phyloP scores from a whole-genome alignment of 2,329 filamentous ascomycete species.

The Aspergillus texensis region DNA sequence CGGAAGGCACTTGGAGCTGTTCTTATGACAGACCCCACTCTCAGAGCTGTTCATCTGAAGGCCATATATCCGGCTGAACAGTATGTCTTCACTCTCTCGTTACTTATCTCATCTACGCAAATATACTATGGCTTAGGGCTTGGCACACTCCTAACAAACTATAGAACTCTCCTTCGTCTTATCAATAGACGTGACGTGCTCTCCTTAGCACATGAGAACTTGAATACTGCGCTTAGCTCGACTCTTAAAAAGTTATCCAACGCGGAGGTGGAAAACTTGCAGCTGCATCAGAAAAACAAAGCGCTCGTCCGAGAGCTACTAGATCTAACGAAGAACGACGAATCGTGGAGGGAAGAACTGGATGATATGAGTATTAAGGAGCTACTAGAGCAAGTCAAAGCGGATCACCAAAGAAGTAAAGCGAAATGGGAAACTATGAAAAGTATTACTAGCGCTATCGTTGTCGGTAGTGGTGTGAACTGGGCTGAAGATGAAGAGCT shows the following conservation, averaged over 20 bases:
- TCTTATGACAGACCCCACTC: slow-evolving; percentile 71
- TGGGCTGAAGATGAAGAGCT: slow-evolving; percentile 74
- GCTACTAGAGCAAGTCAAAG: slow-evolving; percentile 63
- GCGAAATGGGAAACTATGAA: slow-evolving; percentile 76
- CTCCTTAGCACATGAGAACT: slow-evolving; percentile 64
- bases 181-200: slow-evolving; percentile 68
- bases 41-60: slow-evolving; percentile 75
- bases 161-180: slow-evolving; percentile 67
- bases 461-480: slow-evolving; percentile 80
- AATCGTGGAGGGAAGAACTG: slow-evolving; percentile 54
- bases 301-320: slow-evolving; percentile 65
- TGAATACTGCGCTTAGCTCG: slow-evolving; percentile 57
- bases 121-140: too few relatives aligned
- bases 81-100: slow-evolving; percentile 46
- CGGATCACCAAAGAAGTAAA: slow-evolving; percentile 62
- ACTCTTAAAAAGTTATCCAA: slow-evolving; percentile 57
- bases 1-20: slow-evolving; percentile 70
- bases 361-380: slow-evolving; percentile 55
- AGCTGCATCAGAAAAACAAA: slow-evolving; percentile 62
- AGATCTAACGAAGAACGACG: slow-evolving; percentile 62
- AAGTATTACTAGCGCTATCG: slow-evolving; percentile 73
- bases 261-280: slow-evolving; percentile 61
- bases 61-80: slow-evolving; percentile 68
- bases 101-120: slow-evolving; percentile 10
- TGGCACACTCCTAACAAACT: slow-evolving; percentile 15